Conservation (phyloP, 768 basidiomycete species). For the Leucocoprinus sp. region DNA sequence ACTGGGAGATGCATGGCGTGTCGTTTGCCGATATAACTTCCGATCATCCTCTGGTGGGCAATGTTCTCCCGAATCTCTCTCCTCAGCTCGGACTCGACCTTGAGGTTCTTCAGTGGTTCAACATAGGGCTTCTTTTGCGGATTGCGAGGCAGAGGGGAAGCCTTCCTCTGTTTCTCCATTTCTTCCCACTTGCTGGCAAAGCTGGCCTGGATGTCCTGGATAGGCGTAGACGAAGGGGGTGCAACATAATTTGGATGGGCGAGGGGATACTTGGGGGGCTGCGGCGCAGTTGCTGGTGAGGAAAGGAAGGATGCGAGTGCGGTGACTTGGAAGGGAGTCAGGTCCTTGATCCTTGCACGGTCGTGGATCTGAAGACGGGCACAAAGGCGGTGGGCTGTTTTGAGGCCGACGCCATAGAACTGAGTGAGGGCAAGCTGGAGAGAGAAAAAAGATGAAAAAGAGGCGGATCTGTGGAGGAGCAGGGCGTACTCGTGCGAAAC, state of each 20-base stretch:
- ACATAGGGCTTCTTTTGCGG: constrained; percentile 16
- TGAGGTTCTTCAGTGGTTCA: constrained; percentile 67
- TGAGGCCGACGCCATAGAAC: constrained; percentile 83
- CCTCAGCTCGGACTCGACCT: constrained; percentile 83
- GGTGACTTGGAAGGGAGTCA: constrained; percentile 84
- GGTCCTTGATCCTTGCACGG: constrained; percentile 67
- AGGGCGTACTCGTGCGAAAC: constrained; percentile 58
- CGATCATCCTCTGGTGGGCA: constrained; percentile 87
- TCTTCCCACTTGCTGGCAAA: constrained; percentile 24
- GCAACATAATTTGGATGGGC: constrained; percentile 46
- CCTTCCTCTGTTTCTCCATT: constrained; percentile 23
- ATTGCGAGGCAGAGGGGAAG: constrained; percentile 17
- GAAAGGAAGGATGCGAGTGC: constrained; percentile 92
- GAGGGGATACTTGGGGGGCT: constrained; percentile 59
- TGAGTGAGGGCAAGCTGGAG: constrained; percentile 84
- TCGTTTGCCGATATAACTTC: constrained; percentile 86
- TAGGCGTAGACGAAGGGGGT: constrained; percentile 33
- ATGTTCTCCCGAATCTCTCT: constrained; percentile 86
- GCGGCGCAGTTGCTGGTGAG: constrained; percentile 69
- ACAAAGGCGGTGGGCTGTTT: constrained; percentile 73
- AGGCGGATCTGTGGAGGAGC: neutral
- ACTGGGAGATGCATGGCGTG: constrained; percentile 94
- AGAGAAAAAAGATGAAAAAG: too few relatives aligned
- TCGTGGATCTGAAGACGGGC: constrained; percentile 91
- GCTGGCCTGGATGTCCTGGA: constrained; percentile 31